phyloP scores from a whole-genome alignment of 164 flowering plant species.

The Dillenia turbinata region DNA sequence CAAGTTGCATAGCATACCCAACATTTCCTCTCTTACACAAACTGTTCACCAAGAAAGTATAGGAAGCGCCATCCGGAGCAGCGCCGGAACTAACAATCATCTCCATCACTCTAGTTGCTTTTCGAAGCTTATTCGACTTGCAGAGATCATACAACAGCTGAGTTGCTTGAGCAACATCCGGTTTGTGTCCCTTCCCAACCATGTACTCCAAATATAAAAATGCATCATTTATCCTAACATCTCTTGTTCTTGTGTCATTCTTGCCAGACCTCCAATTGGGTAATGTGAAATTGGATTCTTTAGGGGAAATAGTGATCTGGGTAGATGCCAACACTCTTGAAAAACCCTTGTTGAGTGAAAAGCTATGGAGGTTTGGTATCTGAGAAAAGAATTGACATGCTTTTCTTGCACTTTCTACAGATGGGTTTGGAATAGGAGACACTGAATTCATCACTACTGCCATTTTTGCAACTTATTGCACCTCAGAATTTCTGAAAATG shows the following conservation, averaged over 20 bases:
- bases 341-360: slow-evolving; percentile 44
- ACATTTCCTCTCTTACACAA: slow-evolving; percentile 75
- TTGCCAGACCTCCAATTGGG: slow-evolving; percentile 65
- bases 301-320: slow-evolving; percentile 47
- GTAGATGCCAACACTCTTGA: slow-evolving; percentile 52
- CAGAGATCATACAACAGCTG: slow-evolving; percentile 74
- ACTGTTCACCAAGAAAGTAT: slow-evolving; percentile 57
- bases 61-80: slow-evolving; percentile 55
- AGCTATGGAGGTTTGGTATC: slow-evolving; percentile 39
- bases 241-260: slow-evolving; percentile 36
- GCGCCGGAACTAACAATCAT: slow-evolving; percentile 62
- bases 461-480: slow-evolving; percentile 25
- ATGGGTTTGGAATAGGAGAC: slow-evolving; percentile 36
- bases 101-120: slow-evolving; percentile 72
- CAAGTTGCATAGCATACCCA: slow-evolving; percentile 83
- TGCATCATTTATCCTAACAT: slow-evolving; percentile 54
- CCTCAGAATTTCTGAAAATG: slow-evolving; percentile 19
- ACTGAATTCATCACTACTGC: slow-evolving; percentile 37
- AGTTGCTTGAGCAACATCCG: slow-evolving; percentile 63
- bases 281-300: slow-evolving; percentile 42
- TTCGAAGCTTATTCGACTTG: slow-evolving; percentile 52
- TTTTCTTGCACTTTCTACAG: slow-evolving; percentile 28
- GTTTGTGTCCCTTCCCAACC: slow-evolving; percentile 66
- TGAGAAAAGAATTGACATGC: slow-evolving; percentile 42
- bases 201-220: slow-evolving; percentile 55